phyloP scores from a whole-genome alignment of 495 filamentous ascomycete species.

The Aspergillus avenaceus region DNA sequence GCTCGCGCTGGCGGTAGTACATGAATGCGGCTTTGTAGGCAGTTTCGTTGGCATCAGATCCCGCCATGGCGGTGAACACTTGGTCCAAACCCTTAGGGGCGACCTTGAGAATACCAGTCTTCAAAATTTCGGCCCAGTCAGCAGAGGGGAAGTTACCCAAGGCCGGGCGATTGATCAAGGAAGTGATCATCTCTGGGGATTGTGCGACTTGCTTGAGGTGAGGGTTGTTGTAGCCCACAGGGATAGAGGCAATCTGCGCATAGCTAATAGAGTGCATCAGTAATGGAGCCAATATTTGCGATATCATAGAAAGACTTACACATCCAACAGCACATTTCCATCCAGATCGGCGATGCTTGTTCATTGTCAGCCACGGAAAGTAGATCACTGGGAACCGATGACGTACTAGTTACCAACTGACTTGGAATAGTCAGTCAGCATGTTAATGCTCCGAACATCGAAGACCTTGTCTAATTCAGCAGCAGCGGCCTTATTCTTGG shows the following conservation, averaged over 20 bases:
- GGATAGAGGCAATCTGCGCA: slow-evolving; percentile 96
- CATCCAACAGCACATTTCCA: slow-evolving; percentile 63
- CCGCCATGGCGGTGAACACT: slow-evolving; percentile 94
- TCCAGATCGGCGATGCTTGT: slow-evolving; percentile 81
- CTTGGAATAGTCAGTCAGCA: slow-evolving; percentile 78
- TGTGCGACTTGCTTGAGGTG: slow-evolving; percentile 64
- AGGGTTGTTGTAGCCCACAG: slow-evolving; percentile 95
- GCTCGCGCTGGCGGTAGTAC: slow-evolving; percentile 85
- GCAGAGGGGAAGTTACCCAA: slow-evolving; percentile 93
- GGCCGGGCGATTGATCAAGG: slow-evolving; percentile 90
- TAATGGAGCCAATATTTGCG: background rate
- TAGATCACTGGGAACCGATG: background rate
- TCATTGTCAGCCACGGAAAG: slow-evolving; percentile 20
- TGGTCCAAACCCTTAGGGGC: slow-evolving; percentile 90
- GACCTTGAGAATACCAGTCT: slow-evolving; percentile 81
- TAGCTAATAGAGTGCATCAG: slow-evolving; percentile 48
- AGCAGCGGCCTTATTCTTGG: slow-evolving; percentile 66
- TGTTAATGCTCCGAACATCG: slow-evolving; percentile 89
- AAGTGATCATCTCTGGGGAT: slow-evolving; percentile 73
- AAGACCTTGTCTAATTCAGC: slow-evolving; percentile 79
- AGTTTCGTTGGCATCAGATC: slow-evolving; percentile 98
- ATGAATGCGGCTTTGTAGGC: slow-evolving; percentile 99
- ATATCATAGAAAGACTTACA: slow-evolving; percentile 48
- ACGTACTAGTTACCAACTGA: slow-evolving; percentile 59
- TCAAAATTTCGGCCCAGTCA: slow-evolving; percentile 82